phyloP scores from a whole-genome alignment of 208 protist genomes.

The Leishmania turanica region DNA sequence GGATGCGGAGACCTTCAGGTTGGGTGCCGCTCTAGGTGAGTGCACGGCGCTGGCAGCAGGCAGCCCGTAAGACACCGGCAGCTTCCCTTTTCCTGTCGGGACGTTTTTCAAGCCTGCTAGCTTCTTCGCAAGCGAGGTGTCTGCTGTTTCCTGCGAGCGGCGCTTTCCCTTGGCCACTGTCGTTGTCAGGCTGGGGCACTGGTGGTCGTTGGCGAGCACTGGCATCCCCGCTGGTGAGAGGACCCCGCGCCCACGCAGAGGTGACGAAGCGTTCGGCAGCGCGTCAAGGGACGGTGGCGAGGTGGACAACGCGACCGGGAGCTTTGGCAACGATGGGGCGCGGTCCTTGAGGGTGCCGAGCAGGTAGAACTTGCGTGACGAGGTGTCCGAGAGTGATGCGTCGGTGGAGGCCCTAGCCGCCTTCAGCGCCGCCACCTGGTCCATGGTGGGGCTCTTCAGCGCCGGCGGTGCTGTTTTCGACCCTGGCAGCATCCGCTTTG shows the following conservation, averaged over 20 bases:
- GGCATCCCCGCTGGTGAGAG: constrained; percentile 3
- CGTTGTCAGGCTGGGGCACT: background rate
- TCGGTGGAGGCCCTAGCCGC: constrained; percentile 11
- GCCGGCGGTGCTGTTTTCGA: constrained; percentile 64
- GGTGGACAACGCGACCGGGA: constrained; percentile 4
- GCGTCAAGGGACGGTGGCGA: background rate
- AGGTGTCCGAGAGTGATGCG: constrained; percentile 22
- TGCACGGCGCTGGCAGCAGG: constrained; percentile 10
- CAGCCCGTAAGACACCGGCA: background rate
- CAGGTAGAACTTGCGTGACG: constrained; percentile 36
- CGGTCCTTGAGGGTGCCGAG: constrained; percentile 17
- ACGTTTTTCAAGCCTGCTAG: constrained; percentile 28
- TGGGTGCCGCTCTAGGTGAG: background rate
- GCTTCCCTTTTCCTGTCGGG: constrained; percentile 24
- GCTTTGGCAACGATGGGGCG: background rate
- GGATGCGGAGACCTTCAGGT: background rate
- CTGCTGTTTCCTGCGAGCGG: constrained; percentile 16
- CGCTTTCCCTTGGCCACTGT: constrained; percentile 1
- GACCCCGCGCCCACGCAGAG: background rate
- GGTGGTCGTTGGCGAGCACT: constrained; percentile 6
- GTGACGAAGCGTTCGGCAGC: background rate
- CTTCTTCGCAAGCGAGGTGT: constrained; percentile 23
- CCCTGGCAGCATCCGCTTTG: constrained; percentile 41
- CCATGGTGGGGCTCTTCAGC: constrained; percentile 7
- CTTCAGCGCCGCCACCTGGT: constrained; percentile 6